These are phyloP conservation scores for Taphrina confusa DNA, from an alignment of 1,139 yeast species.

Conservation along the genomic window DNA sequence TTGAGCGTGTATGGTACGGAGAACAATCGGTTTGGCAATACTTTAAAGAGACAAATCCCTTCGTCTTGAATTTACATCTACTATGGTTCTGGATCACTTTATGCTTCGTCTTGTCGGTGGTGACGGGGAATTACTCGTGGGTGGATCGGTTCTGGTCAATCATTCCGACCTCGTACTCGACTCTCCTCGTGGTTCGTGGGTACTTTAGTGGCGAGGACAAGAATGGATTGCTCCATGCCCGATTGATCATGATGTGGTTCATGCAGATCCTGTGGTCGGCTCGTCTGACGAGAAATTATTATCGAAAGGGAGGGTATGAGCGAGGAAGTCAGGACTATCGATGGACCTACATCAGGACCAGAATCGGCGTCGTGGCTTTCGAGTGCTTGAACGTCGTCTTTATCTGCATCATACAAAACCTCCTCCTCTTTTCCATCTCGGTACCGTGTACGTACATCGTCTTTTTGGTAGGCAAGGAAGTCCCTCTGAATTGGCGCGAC, in stretches of 20 bases:
- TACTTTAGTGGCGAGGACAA: slow-evolving; percentile 28
- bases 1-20: slow-evolving; percentile 20
- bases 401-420: slow-evolving; percentile 37
- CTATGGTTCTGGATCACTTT: slow-evolving; percentile 19
- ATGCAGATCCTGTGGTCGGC: slow-evolving; percentile 37
- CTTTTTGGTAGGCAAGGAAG: slow-evolving; percentile 32
- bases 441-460: slow-evolving; percentile 40
- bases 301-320: slow-evolving; percentile 41
- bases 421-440: slow-evolving; percentile 37
- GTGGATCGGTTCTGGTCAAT: slow-evolving; percentile 41
- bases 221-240: slow-evolving; percentile 30
- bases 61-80: slow-evolving; percentile 18
- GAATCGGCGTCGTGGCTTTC: slow-evolving; percentile 24
- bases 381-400: slow-evolving; percentile 37
- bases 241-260: slow-evolving; percentile 34
- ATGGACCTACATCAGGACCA: slow-evolving; percentile 37
- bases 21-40: slow-evolving; percentile 20
- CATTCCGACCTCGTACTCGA: slow-evolving; percentile 38
- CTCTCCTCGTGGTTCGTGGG: slow-evolving; percentile 36
- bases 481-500: slow-evolving; percentile 31
- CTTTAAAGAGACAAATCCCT: slow-evolving; percentile 31
- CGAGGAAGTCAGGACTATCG: slow-evolving; percentile 40
- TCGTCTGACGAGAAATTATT: slow-evolving; percentile 40
- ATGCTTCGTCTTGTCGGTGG: slow-evolving; percentile 23
- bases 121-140: slow-evolving; percentile 37